Evolutionary conservation across 2,329 filamentous ascomycete genomes (phyloP), one percentile per base, ranked within the genome.

Genomic region (Claviceps lovelessii): DNA sequence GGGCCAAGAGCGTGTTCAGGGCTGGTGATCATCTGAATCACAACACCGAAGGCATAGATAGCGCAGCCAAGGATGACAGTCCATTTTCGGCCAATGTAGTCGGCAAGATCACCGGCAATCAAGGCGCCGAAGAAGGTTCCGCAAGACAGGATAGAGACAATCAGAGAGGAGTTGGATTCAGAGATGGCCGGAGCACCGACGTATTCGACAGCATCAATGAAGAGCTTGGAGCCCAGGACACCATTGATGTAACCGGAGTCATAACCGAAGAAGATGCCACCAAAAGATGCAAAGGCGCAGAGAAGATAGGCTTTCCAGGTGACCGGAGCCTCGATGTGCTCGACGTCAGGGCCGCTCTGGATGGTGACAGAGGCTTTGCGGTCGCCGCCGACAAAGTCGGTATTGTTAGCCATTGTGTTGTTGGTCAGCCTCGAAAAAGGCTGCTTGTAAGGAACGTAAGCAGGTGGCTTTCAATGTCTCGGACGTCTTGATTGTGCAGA

Each of bases 121-220:
- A 91, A 65, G 55, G 88, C 84, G 67, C 87, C 83, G 58, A 89
- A 85, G 77, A 90, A 91, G 62, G 86, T 89, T 68, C 82, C 80
- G 65, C 76, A 80, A 41, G 87, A 90, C 54, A 91, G 79, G 61
- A 91, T 89, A 23, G 85, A 88, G 65, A 83, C 83, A 65, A 90
- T 80, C 45, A 81, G 74, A 7, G 78, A 79, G 56, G 69, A 69
- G 65, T 79, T 63, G 59, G 68, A 67, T 46, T 74, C 68, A 42
- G 58, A 61, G 37, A 81, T 63, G 8, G 57, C 57, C 0, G 57
- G 61, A 35, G 61, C 63, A 49, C 60, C 67, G 33, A 64, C 58
- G 57, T 75, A 72, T 61, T 77, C 72, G 64, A 82, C 76, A 58
- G 72, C 67, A 11, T 69, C 47, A 65, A 76, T 74, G 71, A 84